Evolutionary conservation across 805 yeast species (phyloP), one percentile per base, ranked within the genome.

Genomic region (Sporopachydermia quercuum): DNA sequence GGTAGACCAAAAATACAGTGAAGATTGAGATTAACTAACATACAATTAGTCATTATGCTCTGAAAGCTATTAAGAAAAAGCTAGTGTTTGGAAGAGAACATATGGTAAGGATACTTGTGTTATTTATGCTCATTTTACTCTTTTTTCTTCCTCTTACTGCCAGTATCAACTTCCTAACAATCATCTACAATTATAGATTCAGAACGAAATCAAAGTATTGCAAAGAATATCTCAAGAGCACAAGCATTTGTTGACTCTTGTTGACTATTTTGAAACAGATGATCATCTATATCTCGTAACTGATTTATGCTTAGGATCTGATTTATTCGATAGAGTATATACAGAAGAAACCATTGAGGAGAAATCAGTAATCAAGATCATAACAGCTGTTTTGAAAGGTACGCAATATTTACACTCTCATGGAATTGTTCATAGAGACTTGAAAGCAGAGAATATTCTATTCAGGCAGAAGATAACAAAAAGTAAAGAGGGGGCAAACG

Each of bases 401-500:
- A 64, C 79, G 2, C 62, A 63, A 4, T 76, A 75, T 48, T 56
- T 79, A 41, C 86, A 78, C 49, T 43, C 49, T 2, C 67, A 76
- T 45, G 68, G 70, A 19, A 68, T 79, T 33, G 78, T 77, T 4
- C 87, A 79, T 50, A 66, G 87, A 37, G 87, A 79, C 48, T 55
- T 79, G 42, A 79, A 79, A 52, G 82, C 86, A 1, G 87, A 79
- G 48, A 79, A 79, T 48, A 58, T 79, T 33, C 58, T 79, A 36
- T 75, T 78, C 51, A 58, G 58, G 36, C 53, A 39, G 39, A 49
- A 57, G 39, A 41, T 52, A 16, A 42, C 59, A 5, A 45, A 58
- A 37, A 59, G 65, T 34, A 58, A 57, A 37, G 47, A 56, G 37
- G 54, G 61, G 39, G n/a, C n/a, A n/a, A n/a, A n/a, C n/a, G n/a